Evolutionary conservation across 345 rosid species (phyloP).

Genomic region (Nasturtium officinale): DNA sequence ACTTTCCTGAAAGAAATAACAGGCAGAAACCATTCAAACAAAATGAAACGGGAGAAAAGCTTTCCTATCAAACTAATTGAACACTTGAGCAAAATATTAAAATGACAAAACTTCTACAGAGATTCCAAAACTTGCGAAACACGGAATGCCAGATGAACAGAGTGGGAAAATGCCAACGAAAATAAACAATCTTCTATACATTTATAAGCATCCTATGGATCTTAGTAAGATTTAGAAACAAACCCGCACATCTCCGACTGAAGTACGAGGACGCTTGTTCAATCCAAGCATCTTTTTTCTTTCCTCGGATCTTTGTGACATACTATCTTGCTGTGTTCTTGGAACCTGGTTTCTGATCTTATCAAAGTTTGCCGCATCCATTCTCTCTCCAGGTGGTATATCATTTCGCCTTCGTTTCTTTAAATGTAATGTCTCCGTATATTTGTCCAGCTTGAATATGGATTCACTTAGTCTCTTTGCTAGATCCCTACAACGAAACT

Average conservation of each 20-base stretch:
- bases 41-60: constrained; percentile 24
- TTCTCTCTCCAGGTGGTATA: constrained; percentile 58
- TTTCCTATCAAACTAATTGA: constrained; percentile 3
- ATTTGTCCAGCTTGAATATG: constrained; percentile 70
- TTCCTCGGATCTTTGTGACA: constrained; percentile 71
- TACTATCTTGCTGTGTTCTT: constrained; percentile 59
- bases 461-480: constrained; percentile 65
- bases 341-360: constrained; percentile 70
- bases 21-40: constrained; percentile 25
- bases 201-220: neutral
- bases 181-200: constrained; percentile 5
- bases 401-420: constrained; percentile 81
- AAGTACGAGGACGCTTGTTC: constrained; percentile 74
- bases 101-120: neutral
- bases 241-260: constrained; percentile 78
- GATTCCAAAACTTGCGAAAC: constrained; percentile 13
- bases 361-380: constrained; percentile 54
- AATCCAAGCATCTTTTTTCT: constrained; percentile 71
- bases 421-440: constrained; percentile 62
- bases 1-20: constrained; percentile 53
- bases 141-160: constrained; percentile 1
- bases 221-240: constrained; percentile 47
- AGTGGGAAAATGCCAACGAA: neutral
- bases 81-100: neutral
- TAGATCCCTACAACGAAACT: constrained; percentile 64